phyloP scores from a whole-genome alignment of 2,329 filamentous ascomycete species.

The Emmonsiellopsis sp. region DNA sequence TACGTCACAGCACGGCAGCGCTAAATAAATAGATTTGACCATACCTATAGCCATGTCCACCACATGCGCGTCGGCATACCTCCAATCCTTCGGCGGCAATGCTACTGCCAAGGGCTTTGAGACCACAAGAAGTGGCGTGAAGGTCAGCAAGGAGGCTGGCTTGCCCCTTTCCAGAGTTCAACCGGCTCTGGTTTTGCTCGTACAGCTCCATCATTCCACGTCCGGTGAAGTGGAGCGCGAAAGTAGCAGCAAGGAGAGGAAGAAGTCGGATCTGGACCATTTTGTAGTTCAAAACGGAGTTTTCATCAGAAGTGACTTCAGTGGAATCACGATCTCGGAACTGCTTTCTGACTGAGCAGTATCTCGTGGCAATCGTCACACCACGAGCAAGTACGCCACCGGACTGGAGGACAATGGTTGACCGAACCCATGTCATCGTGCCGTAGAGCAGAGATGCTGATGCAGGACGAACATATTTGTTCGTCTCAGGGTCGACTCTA shows the following conservation, averaged over 20 bases:
- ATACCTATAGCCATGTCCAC: conserved; percentile 56
- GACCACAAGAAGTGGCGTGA: conserved; percentile 66
- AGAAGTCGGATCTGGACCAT: conserved; percentile 70
- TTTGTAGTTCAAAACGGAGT: conserved; percentile 69
- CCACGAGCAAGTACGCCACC: conserved; percentile 63
- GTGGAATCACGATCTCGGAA: conserved; percentile 66
- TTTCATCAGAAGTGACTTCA: conserved; percentile 52
- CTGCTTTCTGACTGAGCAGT: conserved; percentile 64
- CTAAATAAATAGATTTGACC: not conserved
- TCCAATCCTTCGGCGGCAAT: conserved; percentile 67
- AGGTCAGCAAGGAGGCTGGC: conserved; percentile 63
- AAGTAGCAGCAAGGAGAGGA: conserved; percentile 63
- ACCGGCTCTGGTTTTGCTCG: conserved; percentile 61
- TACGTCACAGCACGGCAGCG: not conserved
- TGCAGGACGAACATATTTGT: conserved; percentile 58
- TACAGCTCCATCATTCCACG: conserved; percentile 68
- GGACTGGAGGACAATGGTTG: conserved; percentile 64
- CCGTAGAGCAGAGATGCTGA: conserved; percentile 63
- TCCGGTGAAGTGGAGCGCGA: conserved; percentile 71
- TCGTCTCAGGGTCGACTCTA: conserved; percentile 57
- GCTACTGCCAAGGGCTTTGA: conserved; percentile 65
- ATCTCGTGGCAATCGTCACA: conserved; percentile 69
- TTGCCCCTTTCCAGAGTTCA: conserved; percentile 55
- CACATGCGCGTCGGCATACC: conserved; percentile 64
- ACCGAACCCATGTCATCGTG: conserved; percentile 66